Evolutionary conservation across 257 asterid species (phyloP), one percentile per base, ranked within the genome.

Genomic region (Ligustrum vulgare): DNA sequence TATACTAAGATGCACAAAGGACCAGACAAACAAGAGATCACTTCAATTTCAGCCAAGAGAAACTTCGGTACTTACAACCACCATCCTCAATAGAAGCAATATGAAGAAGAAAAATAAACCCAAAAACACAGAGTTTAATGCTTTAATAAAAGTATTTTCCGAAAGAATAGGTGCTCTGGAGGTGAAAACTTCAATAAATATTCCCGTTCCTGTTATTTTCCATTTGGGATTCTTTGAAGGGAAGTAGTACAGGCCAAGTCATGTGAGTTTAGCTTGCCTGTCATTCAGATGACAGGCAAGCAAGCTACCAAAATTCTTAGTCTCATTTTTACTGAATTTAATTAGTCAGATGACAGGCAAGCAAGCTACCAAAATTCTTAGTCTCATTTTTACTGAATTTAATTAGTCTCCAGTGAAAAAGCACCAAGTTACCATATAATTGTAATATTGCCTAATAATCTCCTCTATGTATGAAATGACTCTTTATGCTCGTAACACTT

Each of bases 21-120:
- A 56, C 54, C 68, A 49, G 77, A 81, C 43, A 51, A 37, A 45
- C 33, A 45, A 70, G 34, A 5, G 25, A 41, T 33, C 28, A 41
- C 8, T 7, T 62, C 35, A 37, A 43, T 49, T 1, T 69, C 28
- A 10, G 20, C 54, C 18, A 49, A 23, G 23, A 49, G 60, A 49
- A 49, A 2, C 18, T 49, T 49, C 60, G 0, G 60, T 16, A 6
- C 22, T 18, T 4, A 49, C 7, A 3, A 43, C 18, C 51, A 2
- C 51, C 51, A 43, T 49, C 8, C 23, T 49, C 60, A 49, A 49
- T 15, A 49, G 60, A 49, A 4, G 23, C 60, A 49, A 16, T 16
- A 49, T 5, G 60, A 49, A 16, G 23, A 49, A 18, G 18, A 18
- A 49, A 49, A n/a, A 16, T 49, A 8, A 49, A 49, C 23, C 60